phyloP scores from a whole-genome alignment of 768 basidiomycete genomes.

The Cubamyces sp. region DNA sequence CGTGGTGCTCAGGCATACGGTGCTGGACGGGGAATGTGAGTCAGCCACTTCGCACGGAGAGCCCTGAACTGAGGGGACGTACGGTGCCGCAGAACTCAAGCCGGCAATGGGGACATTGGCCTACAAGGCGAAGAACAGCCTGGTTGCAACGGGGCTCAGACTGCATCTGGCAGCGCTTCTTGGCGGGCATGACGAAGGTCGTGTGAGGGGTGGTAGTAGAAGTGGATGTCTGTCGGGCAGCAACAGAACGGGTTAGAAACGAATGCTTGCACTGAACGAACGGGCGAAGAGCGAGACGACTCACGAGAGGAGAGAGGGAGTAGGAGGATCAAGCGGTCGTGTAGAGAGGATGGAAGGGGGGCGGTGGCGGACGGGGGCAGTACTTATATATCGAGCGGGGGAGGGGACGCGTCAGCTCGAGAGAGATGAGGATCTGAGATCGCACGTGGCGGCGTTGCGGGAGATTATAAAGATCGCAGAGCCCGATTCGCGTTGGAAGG shows the following conservation, averaged over 20 bases:
- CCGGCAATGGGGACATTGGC: constrained; percentile 81
- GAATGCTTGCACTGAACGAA: neutral
- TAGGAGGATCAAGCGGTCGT: constrained; percentile 17
- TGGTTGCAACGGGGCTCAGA: constrained; percentile 66
- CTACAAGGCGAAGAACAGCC: constrained; percentile 82
- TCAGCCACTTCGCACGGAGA: constrained; percentile 17
- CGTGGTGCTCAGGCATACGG: constrained; percentile 87
- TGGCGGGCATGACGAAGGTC: constrained; percentile 63
- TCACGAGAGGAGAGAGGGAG: constrained; percentile 18
- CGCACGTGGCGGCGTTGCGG: constrained; percentile 31
- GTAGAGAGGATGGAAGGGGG: constrained; percentile 20
- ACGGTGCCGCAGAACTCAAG: constrained; percentile 79
- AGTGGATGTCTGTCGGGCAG: neutral
- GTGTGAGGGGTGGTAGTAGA: constrained; percentile 24
- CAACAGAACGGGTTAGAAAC: neutral
- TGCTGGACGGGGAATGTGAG: constrained; percentile 53
- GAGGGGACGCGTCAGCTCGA: constrained; percentile 39
- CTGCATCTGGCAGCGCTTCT: constrained; percentile 85
- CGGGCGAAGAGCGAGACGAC: neutral
- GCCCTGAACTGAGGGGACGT: constrained; percentile 36
- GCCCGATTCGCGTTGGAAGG: constrained; percentile 28
- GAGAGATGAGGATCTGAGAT: constrained; percentile 32
- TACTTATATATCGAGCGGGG: constrained; percentile 29
- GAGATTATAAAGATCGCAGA: constrained; percentile 26
- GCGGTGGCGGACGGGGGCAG: constrained; percentile 20